Base-by-base conservation (phyloP, 768 basidiomycete genomes). In the Phylloporus sp. region DNA sequence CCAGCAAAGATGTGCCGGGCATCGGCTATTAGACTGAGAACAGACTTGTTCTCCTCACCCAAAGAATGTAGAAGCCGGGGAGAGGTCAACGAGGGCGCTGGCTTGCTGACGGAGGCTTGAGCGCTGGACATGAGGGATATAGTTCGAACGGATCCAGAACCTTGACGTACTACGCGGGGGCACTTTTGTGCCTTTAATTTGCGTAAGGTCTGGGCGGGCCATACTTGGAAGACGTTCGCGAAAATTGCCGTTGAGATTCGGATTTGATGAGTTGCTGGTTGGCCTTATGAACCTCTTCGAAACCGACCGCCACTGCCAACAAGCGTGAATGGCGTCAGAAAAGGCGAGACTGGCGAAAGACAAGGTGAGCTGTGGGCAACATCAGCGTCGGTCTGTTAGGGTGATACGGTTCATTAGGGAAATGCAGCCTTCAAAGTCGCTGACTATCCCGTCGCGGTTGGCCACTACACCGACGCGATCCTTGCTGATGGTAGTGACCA, bases 381-480 rank as follows among this genome's bases (percentile, higher is more conserved):
- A 22, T 5, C 45, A 45, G 22, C 12, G 44, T 15, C 31, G 13
- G 35, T 29, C 23, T 9, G 41, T 45, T 16, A 28, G 31, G 44
- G 43, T 42, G 22, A 48, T 22, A 31, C 38, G n/a, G n/a, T 32
- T 44, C 45, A 22, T 11, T 59, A 95, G 94, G 95, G 95, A 50
- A 95, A 97, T 58, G 72, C 76, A 5, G 83, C 91, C 0, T 97
- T 95, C 79, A 91, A 91, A 66, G 72, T 78, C 2, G 88, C 81
- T 3, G 81, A 94, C 65, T 95, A 80, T 67, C 80, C 84, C 1
- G 73, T 76, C 26, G 91, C 93, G 0, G 79, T 97, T 45, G 92
- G 91, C 0, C 85, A 91, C 65, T 97, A 97, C 70, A 87, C 89
- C 28, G 72, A 81, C 1, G 94, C 95, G 4, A 82, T 88, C 40